A percentile compares a stretch with the other conserved stretches of the same genome.
These are phyloP conservation scores for Penicillium italicum DNA, from an alignment of 2,329 filamentous ascomycete genomes.

Conservation along the genomic window DNA sequence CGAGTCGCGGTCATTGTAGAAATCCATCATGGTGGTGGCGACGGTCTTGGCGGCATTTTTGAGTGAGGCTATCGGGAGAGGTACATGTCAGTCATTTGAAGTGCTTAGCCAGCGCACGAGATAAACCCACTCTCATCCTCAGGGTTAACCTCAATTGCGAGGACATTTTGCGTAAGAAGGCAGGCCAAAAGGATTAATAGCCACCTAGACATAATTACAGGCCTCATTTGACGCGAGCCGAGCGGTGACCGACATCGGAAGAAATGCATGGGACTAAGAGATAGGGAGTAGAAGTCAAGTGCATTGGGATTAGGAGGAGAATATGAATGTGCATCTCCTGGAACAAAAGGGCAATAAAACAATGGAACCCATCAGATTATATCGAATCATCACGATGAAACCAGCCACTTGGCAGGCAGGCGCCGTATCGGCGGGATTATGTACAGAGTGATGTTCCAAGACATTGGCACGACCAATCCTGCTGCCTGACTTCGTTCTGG, in stretches of 20 bases:
- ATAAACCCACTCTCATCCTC: conserved; percentile 5
- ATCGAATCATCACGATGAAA: conserved; percentile 3
- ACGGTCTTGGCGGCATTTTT: conserved; percentile 36
- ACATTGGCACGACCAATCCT: conserved; percentile 6
- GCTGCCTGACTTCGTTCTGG: conserved; percentile 3
- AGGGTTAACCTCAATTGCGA: conserved; percentile 1
- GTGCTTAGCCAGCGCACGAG: neutral
- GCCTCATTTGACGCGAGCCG: conserved; percentile 3
- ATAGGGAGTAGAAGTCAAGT: neutral
- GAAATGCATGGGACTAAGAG: conserved; percentile 1
- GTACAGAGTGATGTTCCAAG: neutral
- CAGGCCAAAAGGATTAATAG: neutral
- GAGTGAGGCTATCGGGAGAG: conserved; percentile 32
- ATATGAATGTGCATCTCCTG: neutral
- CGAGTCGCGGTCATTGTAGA: conserved; percentile 49
- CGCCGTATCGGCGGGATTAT: neutral
- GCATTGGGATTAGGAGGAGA: neutral
- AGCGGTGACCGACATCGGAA: conserved; percentile 3
- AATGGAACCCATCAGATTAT: conserved; percentile 1
- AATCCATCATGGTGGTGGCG: conserved; percentile 48
- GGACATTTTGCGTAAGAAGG: neutral
- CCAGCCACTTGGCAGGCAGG: conserved; percentile 2
- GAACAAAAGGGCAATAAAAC: neutral
- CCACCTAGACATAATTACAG: neutral
- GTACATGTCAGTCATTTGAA: conserved; percentile 1